A percentile compares a stretch with the other conserved stretches of the same genome.
Conservation (phyloP, 2,329 filamentous ascomycete genomes). For the Venturia effusa region DNA sequence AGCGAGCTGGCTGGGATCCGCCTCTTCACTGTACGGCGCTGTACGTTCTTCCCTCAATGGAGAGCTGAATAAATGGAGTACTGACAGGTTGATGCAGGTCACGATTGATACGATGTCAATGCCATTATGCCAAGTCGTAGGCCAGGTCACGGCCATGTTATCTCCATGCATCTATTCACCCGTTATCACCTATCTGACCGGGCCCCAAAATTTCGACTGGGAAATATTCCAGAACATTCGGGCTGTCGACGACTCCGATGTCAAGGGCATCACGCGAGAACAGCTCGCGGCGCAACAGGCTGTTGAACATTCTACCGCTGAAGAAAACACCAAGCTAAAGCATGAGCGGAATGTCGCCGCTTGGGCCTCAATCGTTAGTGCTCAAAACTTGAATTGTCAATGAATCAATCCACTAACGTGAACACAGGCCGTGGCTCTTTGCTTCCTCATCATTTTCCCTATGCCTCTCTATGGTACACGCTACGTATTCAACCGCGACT, state of each 20-base stretch:
- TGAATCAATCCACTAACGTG: neutral
- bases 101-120: slow-evolving; percentile 11
- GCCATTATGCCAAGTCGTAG: slow-evolving; percentile 13
- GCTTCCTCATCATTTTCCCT: neutral
- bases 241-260: slow-evolving; percentile 9
- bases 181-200: slow-evolving; percentile 16
- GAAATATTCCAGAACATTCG: slow-evolving; percentile 13
- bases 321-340: neutral
- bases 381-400: neutral
- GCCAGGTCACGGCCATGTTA: slow-evolving; percentile 12
- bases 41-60: neutral
- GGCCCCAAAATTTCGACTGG: slow-evolving; percentile 18
- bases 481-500: slow-evolving; percentile 5
- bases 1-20: slow-evolving; percentile 13
- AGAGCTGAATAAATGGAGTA: neutral
- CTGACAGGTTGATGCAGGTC: neutral
- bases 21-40: slow-evolving; percentile 13
- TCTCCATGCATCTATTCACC: slow-evolving; percentile 17
- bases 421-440: neutral
- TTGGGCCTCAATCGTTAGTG: neutral
- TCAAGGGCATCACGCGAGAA: slow-evolving; percentile 8
- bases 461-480: slow-evolving; percentile 10
- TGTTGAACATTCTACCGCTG: neutral
- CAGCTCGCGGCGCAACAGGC: slow-evolving; percentile 4
- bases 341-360: neutral